Conservation (phyloP, 2,329 filamentous ascomycete species). For the Pseudogymnoascus sp. region DNA sequence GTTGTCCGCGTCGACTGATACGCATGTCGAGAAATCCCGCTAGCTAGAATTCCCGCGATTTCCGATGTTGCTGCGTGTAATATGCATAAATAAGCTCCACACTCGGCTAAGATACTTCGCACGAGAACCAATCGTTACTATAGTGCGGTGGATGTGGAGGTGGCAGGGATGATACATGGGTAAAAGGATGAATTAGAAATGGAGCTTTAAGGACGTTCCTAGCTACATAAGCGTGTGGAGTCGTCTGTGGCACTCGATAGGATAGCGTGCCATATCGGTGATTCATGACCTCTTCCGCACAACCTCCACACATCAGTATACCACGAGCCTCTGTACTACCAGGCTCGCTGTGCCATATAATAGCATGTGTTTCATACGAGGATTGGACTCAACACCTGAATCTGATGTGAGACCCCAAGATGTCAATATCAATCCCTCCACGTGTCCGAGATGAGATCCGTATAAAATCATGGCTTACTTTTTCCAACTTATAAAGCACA, state of each 20-base stretch:
- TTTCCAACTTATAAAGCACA: background rate
- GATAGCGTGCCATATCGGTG: background rate
- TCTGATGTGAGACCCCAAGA: conserved; percentile 6
- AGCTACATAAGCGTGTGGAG: background rate
- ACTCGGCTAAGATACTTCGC: background rate
- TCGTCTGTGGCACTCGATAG: background rate
- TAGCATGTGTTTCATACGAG: conserved; percentile 6
- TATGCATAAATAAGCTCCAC: background rate
- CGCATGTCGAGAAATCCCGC: background rate
- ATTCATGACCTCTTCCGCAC: background rate
- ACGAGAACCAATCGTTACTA: background rate
- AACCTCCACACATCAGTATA: background rate
- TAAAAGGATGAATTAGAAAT: background rate
- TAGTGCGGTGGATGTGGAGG: background rate
- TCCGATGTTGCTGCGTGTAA: background rate
- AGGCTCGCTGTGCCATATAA: conserved; percentile 8
- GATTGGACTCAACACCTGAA: conserved; percentile 2
- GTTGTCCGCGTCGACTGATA: conserved; percentile 8
- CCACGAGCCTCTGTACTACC: conserved; percentile 4
- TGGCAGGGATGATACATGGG: background rate
- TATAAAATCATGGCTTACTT: conserved; percentile 4
- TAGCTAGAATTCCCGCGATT: background rate
- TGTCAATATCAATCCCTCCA: conserved; percentile 7
- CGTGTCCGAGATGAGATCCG: background rate
- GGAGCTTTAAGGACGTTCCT: background rate